Evolutionary conservation across 371 early-diverging fungal genomes (phyloP).

Genomic region (Batrachochytrium dendrobatidis): DNA sequence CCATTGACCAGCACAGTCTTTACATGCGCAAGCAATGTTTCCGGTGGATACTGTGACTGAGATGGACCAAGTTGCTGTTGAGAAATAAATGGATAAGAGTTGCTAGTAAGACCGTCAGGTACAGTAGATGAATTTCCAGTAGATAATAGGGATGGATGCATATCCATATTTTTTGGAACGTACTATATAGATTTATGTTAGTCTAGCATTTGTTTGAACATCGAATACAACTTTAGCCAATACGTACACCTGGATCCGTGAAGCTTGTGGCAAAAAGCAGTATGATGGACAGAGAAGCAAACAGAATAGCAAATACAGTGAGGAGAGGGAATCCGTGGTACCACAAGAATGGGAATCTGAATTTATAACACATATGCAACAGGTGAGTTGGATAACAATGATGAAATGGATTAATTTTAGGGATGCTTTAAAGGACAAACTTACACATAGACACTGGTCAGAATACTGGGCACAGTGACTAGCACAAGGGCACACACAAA

Average conservation of each 20-base stretch:
- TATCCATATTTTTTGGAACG: too few relatives aligned
- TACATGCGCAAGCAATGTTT: slow-evolving; percentile 4
- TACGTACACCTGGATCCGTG: slow-evolving; percentile 78
- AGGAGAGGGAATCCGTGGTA: not conserved
- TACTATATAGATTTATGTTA: too few relatives aligned
- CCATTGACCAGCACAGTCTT: slow-evolving; percentile 20
- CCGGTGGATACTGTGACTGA: not conserved
- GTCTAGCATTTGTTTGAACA: too few relatives aligned
- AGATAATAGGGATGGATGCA: too few relatives aligned
- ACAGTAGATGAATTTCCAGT: too few relatives aligned
- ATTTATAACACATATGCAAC: too few relatives aligned
- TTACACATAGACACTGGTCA: slow-evolving; percentile 63
- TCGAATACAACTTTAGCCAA: too few relatives aligned
- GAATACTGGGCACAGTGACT: slow-evolving; percentile 49
- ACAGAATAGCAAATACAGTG: slow-evolving; percentile 31
- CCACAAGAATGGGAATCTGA: not conserved
- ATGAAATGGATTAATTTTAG: not conserved
- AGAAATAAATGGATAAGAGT: not conserved
- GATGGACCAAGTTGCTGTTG: slow-evolving; percentile 2
- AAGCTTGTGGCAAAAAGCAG: slow-evolving; percentile 80
- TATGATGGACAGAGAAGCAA: slow-evolving; percentile 53
- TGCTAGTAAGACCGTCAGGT: slow-evolving; percentile 12
- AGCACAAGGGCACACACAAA: slow-evolving; percentile 58
- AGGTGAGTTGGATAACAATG: slow-evolving; percentile 1
- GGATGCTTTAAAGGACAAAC: slow-evolving; percentile 23